A percentile compares a stretch with the other conserved stretches of the same genome.
Conservation (phyloP, 1,284 basidiomycete species). For the Phylloporus sp. region DNA sequence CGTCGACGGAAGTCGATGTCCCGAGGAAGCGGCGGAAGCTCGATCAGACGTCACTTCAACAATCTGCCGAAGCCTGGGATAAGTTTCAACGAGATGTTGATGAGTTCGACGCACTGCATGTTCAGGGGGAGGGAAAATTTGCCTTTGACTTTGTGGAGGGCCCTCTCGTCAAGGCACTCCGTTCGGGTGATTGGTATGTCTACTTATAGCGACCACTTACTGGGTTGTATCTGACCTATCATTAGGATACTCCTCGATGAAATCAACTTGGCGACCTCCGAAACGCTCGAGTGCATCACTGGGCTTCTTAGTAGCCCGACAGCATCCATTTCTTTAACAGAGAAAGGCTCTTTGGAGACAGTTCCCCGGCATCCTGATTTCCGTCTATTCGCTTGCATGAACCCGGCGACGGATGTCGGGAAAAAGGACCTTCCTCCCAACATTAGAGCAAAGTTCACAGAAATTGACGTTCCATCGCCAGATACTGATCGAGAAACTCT, state of each 20-base stretch:
- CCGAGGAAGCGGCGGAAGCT: slow-evolving; percentile 83
- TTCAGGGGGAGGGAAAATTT: slow-evolving; percentile 85
- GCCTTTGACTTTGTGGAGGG: slow-evolving; percentile 97
- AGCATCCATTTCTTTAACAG: slow-evolving; percentile 92
- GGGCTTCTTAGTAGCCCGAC: slow-evolving; percentile 86
- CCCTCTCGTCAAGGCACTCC: slow-evolving; percentile 91
- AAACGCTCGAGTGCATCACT: slow-evolving; percentile 94
- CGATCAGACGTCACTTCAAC: slow-evolving; percentile 53
- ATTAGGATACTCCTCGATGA: slow-evolving; percentile 93
- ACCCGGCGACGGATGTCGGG: slow-evolving; percentile 98
- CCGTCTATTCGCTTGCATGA: slow-evolving; percentile 99
- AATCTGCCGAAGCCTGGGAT: slow-evolving; percentile 72
- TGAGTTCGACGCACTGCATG: slow-evolving; percentile 88
- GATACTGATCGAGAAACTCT: slow-evolving; percentile 94
- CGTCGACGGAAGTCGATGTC: slow-evolving; percentile 48
- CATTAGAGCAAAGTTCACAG: slow-evolving; percentile 92
- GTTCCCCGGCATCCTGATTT: slow-evolving; percentile 94
- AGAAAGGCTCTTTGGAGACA: slow-evolving; percentile 92
- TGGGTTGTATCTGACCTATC: slow-evolving; percentile 11
- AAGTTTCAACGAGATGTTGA: slow-evolving; percentile 76
- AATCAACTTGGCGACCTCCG: slow-evolving; percentile 93
- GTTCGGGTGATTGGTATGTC: slow-evolving; percentile 88
- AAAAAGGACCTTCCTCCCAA: slow-evolving; percentile 96
- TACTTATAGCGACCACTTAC: slow-evolving; percentile 1
- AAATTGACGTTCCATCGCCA: slow-evolving; percentile 93